Evolutionary conservation across 768 basidiomycete genomes (phyloP).

Genomic region (Dendrothele bispora): DNA sequence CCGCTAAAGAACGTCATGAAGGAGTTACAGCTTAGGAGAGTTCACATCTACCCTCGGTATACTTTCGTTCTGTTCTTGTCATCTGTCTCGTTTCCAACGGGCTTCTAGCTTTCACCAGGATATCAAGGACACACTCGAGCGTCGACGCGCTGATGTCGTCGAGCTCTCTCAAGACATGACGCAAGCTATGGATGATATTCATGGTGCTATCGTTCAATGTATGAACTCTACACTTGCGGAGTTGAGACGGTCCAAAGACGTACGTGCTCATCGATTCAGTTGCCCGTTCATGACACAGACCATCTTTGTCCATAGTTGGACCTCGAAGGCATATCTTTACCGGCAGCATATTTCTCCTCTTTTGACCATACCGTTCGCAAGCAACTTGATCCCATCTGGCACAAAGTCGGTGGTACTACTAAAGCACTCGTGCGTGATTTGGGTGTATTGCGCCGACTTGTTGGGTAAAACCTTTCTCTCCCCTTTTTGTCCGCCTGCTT

Average conservation of each 20-base stretch:
- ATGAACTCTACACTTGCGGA: slow-evolving; percentile 90
- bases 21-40: slow-evolving; percentile 85
- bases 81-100: background rate
- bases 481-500: no score
- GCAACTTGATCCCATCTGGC: slow-evolving; percentile 94
- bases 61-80: slow-evolving; percentile 3
- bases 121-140: slow-evolving; percentile 79
- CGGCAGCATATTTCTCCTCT: slow-evolving; percentile 91
- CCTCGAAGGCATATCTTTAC: slow-evolving; percentile 87
- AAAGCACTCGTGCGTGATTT: slow-evolving; percentile 91
- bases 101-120: slow-evolving; percentile 87
- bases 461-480: no score
- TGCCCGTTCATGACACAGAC: background rate
- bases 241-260: slow-evolving; percentile 79
- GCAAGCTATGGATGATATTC: slow-evolving; percentile 87
- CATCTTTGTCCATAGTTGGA: slow-evolving; percentile 63
- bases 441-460: slow-evolving; percentile 77
- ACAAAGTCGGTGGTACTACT: slow-evolving; percentile 91
- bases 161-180: slow-evolving; percentile 88
- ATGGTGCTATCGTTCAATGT: slow-evolving; percentile 89
- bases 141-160: slow-evolving; percentile 86
- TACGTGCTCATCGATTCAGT: slow-evolving; percentile 36
- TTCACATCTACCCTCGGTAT: slow-evolving; percentile 90
- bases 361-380: slow-evolving; percentile 88
- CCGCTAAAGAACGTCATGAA: slow-evolving; percentile 92